Conservation (phyloP, 306 rosid genomes). For the Sindora glabra region DNA sequence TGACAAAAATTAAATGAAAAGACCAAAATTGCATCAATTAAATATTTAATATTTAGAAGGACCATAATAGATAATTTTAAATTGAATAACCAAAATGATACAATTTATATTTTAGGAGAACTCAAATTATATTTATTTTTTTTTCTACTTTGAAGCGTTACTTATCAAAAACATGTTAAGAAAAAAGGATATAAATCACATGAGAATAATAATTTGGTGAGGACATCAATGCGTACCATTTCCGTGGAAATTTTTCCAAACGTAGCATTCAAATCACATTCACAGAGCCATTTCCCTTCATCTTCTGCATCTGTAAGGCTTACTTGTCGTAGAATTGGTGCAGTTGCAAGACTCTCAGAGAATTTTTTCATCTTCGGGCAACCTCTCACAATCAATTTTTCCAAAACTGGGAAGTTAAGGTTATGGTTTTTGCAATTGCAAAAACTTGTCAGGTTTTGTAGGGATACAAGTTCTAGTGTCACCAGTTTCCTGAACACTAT, state of each 20-base stretch:
- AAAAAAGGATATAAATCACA: too few species aligned
- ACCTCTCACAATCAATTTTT: background rate
- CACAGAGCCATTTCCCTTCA: background rate
- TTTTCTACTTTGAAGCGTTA: too few species aligned
- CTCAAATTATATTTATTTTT: too few species aligned
- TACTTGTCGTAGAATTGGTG: background rate
- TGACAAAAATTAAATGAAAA: too few species aligned
- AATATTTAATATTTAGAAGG: too few species aligned
- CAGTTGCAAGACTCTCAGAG: too few species aligned
- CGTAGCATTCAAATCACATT: background rate
- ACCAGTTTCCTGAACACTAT: background rate
- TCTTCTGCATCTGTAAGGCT: background rate
- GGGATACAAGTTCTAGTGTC: background rate
- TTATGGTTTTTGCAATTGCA: background rate
- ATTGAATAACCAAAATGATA: too few species aligned
- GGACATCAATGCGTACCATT: background rate
- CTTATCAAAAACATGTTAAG: too few species aligned
- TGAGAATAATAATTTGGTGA: too few species aligned
- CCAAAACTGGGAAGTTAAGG: slow-evolving; percentile 7
- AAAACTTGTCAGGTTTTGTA: background rate
- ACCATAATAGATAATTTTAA: too few species aligned
- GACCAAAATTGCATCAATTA: too few species aligned
- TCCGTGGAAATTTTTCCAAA: background rate
- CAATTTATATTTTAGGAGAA: too few species aligned
- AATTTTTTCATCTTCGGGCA: background rate